phyloP scores from a whole-genome alignment of 495 filamentous ascomycete genomes.

The Amniculicola lignicola region DNA sequence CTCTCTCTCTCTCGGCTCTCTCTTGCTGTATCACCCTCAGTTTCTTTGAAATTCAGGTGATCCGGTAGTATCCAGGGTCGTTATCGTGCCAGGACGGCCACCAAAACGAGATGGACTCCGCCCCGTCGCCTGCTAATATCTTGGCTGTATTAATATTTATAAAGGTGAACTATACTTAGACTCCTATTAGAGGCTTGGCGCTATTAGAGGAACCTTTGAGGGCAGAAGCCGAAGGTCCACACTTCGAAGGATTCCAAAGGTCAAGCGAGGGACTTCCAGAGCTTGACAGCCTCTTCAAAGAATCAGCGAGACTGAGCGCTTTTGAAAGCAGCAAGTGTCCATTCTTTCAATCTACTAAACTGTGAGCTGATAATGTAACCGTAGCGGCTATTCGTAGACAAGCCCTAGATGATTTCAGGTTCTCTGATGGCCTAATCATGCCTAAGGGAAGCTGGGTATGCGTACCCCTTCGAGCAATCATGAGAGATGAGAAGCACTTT shows the following conservation, averaged over 20 bases:
- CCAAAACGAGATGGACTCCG: too few species aligned
- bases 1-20: too few species aligned
- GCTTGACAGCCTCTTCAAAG: conserved; percentile 3
- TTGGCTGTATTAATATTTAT: too few species aligned
- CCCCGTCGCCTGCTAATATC: too few species aligned
- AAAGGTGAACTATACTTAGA: too few species aligned
- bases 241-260: not conserved
- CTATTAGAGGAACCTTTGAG: too few species aligned
- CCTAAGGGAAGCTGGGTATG: conserved; percentile 4
- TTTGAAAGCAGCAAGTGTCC: conserved; percentile 10
- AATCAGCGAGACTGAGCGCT: conserved; percentile 6
- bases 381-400: conserved; percentile 5
- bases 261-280: not conserved
- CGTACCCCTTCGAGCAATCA: conserved; percentile 3
- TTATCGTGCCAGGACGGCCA: too few species aligned
- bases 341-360: not conserved
- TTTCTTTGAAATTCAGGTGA: too few species aligned
- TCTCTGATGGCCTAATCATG: conserved; percentile 3
- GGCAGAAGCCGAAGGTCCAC: not conserved
- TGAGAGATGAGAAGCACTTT: conserved; percentile 1
- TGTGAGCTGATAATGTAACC: not conserved
- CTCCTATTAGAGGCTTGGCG: too few species aligned
- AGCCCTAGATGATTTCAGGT: conserved; percentile 3
- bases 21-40: too few species aligned
- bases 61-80: too few species aligned